Percentiles rank a stretch among this genome's conserved stretches.
These are phyloP conservation scores for Bisporella sp. DNA, from an alignment of 2,329 filamentous ascomycete genomes.

Conservation along the genomic window DNA sequence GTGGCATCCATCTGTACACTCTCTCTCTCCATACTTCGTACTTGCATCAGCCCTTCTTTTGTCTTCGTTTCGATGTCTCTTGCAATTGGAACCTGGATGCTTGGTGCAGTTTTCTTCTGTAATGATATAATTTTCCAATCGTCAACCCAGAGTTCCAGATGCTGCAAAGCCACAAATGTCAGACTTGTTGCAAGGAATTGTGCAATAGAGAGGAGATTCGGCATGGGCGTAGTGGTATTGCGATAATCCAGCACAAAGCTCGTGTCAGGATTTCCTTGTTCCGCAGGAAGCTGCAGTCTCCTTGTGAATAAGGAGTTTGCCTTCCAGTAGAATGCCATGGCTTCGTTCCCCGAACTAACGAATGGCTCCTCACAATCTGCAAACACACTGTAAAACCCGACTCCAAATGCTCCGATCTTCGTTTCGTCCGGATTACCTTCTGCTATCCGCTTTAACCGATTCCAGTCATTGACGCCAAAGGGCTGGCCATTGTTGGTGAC, in stretches of 20 bases:
- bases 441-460: constrained; percentile 89
- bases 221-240: constrained; percentile 79
- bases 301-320: constrained; percentile 95
- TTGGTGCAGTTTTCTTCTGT: constrained; percentile 79
- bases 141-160: constrained; percentile 86
- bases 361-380: constrained; percentile 98
- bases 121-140: constrained; percentile 74
- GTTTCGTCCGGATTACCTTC: constrained; percentile 98
- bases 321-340: constrained; percentile 99
- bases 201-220: constrained; percentile 76
- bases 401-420: constrained; percentile 97
- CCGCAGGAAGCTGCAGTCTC: constrained; percentile 65
- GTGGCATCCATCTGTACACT: constrained; percentile 87
- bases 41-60: constrained; percentile 81
- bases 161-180: constrained; percentile 86
- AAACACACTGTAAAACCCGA: constrained; percentile 98
- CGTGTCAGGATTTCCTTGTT: constrained; percentile 63
- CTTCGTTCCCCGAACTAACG: constrained; percentile 83
- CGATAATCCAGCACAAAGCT: constrained; percentile 94
- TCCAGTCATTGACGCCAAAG: constrained; percentile 89
- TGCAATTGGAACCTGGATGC: constrained; percentile 64
- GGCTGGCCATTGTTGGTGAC: constrained; percentile 88
- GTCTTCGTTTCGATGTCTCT: constrained; percentile 75
- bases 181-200: constrained; percentile 93
- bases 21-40: constrained; percentile 72